Percentiles rank a stretch among this genome's conserved stretches.
These are phyloP conservation scores for Vigna hirtella DNA, from an alignment of 306 rosid species.

Conservation along the genomic window DNA sequence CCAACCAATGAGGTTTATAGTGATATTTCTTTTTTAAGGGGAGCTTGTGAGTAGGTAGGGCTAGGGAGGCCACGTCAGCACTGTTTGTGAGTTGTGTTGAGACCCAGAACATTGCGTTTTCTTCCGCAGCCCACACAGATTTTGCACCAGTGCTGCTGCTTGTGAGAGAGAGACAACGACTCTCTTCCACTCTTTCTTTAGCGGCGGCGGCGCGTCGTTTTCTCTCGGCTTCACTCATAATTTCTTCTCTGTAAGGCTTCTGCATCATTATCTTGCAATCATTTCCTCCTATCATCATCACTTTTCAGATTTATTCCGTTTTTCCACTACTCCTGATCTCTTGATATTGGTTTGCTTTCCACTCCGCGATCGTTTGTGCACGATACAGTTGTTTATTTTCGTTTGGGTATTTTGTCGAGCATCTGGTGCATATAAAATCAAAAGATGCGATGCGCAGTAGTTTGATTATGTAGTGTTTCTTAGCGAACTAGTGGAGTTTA, in stretches of 20 bases:
- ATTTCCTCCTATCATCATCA: not conserved
- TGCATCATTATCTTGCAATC: not conserved
- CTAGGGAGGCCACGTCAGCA: constrained; percentile 7
- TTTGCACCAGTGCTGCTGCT: not conserved
- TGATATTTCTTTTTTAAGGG: no score
- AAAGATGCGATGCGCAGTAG: constrained; percentile 12
- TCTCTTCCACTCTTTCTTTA: constrained; percentile 4
- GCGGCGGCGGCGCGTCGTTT: constrained; percentile 44
- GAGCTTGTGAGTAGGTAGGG: not conserved
- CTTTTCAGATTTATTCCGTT: constrained; percentile 17
- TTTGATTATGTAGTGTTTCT: not conserved
- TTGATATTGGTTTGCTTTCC: not conserved
- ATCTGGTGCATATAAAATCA: constrained; percentile 9
- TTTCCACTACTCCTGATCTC: not conserved
- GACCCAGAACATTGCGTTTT: constrained; percentile 15
- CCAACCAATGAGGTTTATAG: constrained; percentile 5
- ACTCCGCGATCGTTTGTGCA: not conserved
- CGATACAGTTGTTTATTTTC: not conserved
- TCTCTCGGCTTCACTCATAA: not conserved
- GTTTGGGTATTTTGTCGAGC: constrained; percentile 36
- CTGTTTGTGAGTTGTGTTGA: not conserved
- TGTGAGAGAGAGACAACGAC: not conserved
- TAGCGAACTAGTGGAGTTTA: not conserved
- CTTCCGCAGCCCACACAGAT: not conserved
- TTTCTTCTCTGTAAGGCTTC: constrained; percentile 18